Evolutionary conservation across 345 rosid genomes (phyloP).

Genomic region (Eucalyptus coolabah): DNA sequence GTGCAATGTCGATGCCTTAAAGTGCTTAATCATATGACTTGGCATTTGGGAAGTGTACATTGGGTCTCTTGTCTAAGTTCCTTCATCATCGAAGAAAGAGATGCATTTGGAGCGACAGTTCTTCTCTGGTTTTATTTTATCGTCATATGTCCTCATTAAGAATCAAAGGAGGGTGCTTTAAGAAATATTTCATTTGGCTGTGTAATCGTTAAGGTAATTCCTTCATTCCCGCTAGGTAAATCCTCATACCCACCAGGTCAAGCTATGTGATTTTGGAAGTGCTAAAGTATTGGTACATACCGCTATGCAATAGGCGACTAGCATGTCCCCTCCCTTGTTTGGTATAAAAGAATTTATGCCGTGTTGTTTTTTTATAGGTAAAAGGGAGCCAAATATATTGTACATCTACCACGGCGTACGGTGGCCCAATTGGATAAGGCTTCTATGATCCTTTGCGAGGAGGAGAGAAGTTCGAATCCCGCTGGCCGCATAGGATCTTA

Average conservation of each 20-base stretch:
- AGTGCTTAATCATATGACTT: neutral
- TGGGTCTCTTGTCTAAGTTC: neutral
- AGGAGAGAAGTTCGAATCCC: too few species aligned
- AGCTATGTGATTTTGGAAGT: conserved; percentile 11
- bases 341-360: neutral
- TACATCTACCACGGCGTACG: neutral
- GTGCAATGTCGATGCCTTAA: neutral
- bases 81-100: neutral
- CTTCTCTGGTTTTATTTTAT: neutral
- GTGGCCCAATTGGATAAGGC: too few species aligned
- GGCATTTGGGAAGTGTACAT: neutral
- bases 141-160: neutral
- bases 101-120: neutral
- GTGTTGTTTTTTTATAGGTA: neutral
- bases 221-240: neutral
- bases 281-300: conserved; percentile 3
- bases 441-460: too few species aligned
- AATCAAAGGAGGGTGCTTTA: neutral
- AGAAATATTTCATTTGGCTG: neutral
- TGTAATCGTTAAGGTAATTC: neutral
- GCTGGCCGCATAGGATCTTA: too few species aligned
- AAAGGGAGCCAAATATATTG: conserved; percentile 8
- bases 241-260: conserved; percentile 10
- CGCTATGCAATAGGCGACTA: neutral
- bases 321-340: neutral